Evolutionary conservation across 768 basidiomycete species (phyloP).

Genomic region (Pleurotus pulmonarius): DNA sequence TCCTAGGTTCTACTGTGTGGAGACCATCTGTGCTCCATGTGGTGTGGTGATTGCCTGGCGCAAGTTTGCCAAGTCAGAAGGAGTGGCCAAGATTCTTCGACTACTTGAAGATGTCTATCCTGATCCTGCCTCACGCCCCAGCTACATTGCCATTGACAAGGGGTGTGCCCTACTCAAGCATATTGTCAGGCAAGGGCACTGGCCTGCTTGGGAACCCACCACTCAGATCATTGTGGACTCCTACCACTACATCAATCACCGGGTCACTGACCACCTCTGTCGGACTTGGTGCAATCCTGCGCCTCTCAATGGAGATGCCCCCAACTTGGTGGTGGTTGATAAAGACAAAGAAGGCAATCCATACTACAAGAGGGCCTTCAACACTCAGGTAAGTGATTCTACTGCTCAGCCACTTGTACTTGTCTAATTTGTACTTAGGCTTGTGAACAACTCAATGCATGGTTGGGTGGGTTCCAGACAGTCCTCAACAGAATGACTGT

Average conservation of each 20-base stretch:
- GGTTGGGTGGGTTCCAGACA: conserved; percentile 27
- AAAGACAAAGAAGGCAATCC: conserved; percentile 16
- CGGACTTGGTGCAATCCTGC: conserved; percentile 26
- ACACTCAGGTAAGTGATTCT: conserved; percentile 19
- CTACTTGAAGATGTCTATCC: conserved; percentile 19
- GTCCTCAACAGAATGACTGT: conserved; percentile 22
- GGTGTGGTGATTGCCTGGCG: conserved; percentile 24
- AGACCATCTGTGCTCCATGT: conserved; percentile 14
- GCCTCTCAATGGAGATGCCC: conserved; percentile 22
- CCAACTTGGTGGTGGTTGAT: conserved; percentile 23
- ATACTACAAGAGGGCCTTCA: conserved; percentile 20
- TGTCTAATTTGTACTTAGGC: conserved; percentile 14
- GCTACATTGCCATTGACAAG: conserved; percentile 23
- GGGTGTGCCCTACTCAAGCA: conserved; percentile 15
- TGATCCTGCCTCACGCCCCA: conserved; percentile 12
- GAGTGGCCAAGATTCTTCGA: conserved; percentile 15
- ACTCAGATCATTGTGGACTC: conserved; percentile 20
- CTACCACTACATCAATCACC: conserved; percentile 22
- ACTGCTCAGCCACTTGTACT: conserved; percentile 8
- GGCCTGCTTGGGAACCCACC: conserved; percentile 11
- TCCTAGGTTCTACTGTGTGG: conserved; percentile 9
- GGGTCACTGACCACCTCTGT: conserved; percentile 21
- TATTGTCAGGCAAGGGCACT: conserved; percentile 8
- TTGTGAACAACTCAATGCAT: conserved; percentile 28
- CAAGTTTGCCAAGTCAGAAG: conserved; percentile 25